Evolutionary conservation across 2,329 filamentous ascomycete species (phyloP).

Genomic region (Phyllosticta paracitricarpa): DNA sequence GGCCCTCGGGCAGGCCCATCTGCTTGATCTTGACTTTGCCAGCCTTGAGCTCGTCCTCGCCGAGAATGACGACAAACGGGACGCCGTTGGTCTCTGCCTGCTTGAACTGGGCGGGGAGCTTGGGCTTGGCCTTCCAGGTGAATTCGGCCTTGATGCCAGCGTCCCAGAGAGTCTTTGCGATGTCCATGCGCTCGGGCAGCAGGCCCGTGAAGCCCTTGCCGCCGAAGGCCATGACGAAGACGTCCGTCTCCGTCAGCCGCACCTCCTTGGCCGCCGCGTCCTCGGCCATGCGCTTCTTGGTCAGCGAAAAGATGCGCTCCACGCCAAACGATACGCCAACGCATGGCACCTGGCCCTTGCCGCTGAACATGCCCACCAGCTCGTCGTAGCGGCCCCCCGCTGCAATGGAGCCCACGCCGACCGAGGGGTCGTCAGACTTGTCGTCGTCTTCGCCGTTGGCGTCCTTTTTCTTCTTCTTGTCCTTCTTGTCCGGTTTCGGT

Average conservation of each 20-base stretch:
- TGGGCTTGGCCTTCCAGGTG: slow-evolving; percentile 81
- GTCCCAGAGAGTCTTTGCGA: slow-evolving; percentile 70
- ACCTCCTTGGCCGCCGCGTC: slow-evolving; percentile 46
- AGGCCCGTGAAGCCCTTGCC: slow-evolving; percentile 75
- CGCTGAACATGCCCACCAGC: slow-evolving; percentile 86
- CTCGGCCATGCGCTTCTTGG: slow-evolving; percentile 62
- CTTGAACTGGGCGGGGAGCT: slow-evolving; percentile 83
- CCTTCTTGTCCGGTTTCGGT: slow-evolving; percentile 28
- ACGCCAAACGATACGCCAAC: slow-evolving; percentile 90
- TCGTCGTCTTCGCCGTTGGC: slow-evolving; percentile 47
- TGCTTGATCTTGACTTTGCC: slow-evolving; percentile 86
- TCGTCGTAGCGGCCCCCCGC: slow-evolving; percentile 89
- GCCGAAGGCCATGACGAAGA: slow-evolving; percentile 91
- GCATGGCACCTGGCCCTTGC: slow-evolving; percentile 77
- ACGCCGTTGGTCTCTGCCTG: slow-evolving; percentile 69
- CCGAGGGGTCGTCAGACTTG: slow-evolving; percentile 65
- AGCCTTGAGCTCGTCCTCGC: slow-evolving; percentile 75
- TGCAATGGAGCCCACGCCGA: slow-evolving; percentile 79
- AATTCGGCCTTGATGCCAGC: slow-evolving; percentile 90
- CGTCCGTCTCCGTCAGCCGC: slow-evolving; percentile 69
- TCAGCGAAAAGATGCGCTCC: slow-evolving; percentile 89
- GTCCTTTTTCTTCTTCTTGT: slow-evolving; percentile 36
- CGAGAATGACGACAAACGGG: slow-evolving; percentile 80
- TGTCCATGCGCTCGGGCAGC: slow-evolving; percentile 71
- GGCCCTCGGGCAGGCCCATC: slow-evolving; percentile 66